A percentile compares a stretch with the other conserved stretches of the same genome.
Conservation (phyloP, 2,329 filamentous ascomycete genomes). For the Calonectria ilicicola region DNA sequence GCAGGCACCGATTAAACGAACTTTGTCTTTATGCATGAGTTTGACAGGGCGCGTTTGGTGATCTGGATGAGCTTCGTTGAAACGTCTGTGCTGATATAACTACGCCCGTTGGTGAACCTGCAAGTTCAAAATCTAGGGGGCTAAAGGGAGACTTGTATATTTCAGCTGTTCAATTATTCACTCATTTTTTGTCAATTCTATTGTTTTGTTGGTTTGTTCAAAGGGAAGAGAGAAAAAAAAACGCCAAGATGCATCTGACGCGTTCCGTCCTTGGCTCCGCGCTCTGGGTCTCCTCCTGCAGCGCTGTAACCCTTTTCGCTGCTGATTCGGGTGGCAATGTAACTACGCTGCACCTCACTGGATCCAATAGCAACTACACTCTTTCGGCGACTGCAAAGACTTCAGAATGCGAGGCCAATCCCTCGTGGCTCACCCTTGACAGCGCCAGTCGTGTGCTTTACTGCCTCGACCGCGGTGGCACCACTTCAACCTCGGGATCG, state of each 20-base stretch:
- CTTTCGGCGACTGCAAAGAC: conserved; percentile 24
- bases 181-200: neutral
- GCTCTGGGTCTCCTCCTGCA: conserved; percentile 1
- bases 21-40: neutral
- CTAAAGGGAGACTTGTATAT: neutral
- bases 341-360: conserved; percentile 30
- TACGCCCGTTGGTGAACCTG: neutral
- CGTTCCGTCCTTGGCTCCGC: conserved; percentile 20
- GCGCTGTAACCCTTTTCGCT: conserved; percentile 36
- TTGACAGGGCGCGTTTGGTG: neutral
- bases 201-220: no score
- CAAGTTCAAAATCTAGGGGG: neutral
- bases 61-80: neutral
- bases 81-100: neutral
- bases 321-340: conserved; percentile 37
- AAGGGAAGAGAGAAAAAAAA: neutral
- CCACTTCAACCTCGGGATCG: conserved; percentile 23
- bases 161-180: neutral
- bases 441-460: conserved; percentile 31
- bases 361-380: neutral
- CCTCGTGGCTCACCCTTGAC: conserved; percentile 36
- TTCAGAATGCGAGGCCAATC: conserved; percentile 29
- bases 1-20: neutral
- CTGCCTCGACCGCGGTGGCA: conserved; percentile 34
- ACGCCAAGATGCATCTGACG: conserved; percentile 6